phyloP scores from a whole-genome alignment of 441 rosid genomes.

The Pelargonium australe region DNA sequence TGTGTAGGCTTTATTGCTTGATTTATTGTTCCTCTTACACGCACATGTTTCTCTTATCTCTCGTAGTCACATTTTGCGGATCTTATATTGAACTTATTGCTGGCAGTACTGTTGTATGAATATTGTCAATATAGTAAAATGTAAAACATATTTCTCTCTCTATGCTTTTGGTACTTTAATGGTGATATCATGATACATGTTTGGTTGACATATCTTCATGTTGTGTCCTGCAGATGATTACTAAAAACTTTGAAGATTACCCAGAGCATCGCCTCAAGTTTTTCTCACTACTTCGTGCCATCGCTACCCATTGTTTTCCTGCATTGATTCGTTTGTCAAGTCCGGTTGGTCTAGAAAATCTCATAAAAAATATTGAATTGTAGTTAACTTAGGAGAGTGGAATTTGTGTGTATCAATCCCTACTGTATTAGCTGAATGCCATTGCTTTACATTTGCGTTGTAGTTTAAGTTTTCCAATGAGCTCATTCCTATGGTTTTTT shows the following conservation, averaged over 20 bases:
- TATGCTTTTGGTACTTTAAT: too few species aligned
- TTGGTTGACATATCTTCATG: slow-evolving; percentile 15
- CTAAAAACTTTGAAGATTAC: slow-evolving; percentile 96
- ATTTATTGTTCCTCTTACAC: too few species aligned
- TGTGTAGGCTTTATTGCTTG: background rate
- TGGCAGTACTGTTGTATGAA: background rate
- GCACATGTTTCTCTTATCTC: too few species aligned
- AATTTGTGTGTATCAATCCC: background rate
- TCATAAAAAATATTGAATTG: background rate
- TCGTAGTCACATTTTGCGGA: too few species aligned
- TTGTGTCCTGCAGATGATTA: slow-evolving; percentile 69
- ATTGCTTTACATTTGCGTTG: too few species aligned
- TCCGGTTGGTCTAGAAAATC: slow-evolving; percentile 53
- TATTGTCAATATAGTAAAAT: too few species aligned
- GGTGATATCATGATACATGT: background rate
- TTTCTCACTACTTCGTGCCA: slow-evolving; percentile 96
- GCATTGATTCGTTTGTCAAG: slow-evolving; percentile 85
- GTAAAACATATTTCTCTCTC: too few species aligned
- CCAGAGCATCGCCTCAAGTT: slow-evolving; percentile 98
- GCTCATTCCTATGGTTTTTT: background rate
- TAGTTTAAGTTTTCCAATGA: too few species aligned
- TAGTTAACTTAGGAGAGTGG: too few species aligned
- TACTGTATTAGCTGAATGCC: too few species aligned
- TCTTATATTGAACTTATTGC: background rate
- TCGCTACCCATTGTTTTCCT: slow-evolving; percentile 90